These are phyloP conservation scores for Angophora floribunda DNA, from an alignment of 345 rosid species.

Conservation along the genomic window DNA sequence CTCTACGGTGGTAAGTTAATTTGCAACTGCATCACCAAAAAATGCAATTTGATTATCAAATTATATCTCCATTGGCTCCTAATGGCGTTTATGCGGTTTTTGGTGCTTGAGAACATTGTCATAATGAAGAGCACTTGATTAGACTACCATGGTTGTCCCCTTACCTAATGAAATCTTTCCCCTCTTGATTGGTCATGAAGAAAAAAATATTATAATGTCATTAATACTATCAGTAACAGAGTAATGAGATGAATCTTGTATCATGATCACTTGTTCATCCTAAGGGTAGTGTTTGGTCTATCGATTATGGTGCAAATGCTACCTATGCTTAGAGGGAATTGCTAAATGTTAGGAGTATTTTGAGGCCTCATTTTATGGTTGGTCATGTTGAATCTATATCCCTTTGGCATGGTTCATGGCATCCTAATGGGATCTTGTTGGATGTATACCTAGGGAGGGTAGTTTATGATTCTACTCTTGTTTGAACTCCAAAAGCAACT, in stretches of 20 bases:
- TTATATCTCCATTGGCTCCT: background rate
- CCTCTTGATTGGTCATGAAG: background rate
- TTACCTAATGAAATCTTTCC: background rate
- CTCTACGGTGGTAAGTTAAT: conserved; percentile 17
- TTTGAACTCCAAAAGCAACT: background rate
- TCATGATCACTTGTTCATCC: background rate
- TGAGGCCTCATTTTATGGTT: background rate
- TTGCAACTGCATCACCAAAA: conserved; percentile 6
- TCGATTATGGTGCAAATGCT: background rate
- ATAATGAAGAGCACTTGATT: no score
- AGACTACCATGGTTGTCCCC: background rate
- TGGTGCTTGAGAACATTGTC: background rate
- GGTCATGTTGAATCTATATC: background rate
- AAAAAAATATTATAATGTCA: background rate
- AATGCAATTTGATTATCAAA: background rate
- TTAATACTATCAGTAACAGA: background rate
- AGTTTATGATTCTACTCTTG: background rate
- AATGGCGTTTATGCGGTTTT: background rate
- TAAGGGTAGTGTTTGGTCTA: background rate
- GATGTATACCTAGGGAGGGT: background rate
- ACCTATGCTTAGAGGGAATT: background rate
- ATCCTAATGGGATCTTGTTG: background rate
- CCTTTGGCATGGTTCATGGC: background rate
- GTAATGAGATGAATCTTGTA: background rate
- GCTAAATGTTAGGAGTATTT: no score